A percentile compares a stretch with the other conserved stretches of the same genome.
phyloP scores from a whole-genome alignment of 768 basidiomycete species.

The Leccinum longicurvipes region DNA sequence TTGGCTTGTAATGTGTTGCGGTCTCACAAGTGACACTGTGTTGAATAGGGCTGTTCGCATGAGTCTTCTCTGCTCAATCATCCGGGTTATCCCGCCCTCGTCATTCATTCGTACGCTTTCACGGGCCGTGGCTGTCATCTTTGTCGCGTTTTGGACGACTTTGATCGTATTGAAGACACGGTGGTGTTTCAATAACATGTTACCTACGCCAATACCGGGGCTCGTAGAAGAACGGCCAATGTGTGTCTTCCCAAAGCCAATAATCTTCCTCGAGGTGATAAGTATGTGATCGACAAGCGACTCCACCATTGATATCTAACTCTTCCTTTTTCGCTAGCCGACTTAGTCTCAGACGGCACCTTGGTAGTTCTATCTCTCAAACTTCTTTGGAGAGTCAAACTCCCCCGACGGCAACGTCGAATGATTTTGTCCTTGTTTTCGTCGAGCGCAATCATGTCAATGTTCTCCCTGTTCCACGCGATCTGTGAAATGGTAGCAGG shows the following conservation, averaged over 20 bases:
- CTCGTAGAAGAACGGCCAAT: neutral
- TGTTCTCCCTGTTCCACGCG: neutral
- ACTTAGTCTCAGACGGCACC: neutral
- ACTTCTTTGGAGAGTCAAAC: constrained; percentile 14
- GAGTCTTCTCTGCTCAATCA: neutral
- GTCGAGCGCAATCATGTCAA: constrained; percentile 6
- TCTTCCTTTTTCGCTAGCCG: neutral
- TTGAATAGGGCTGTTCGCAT: neutral
- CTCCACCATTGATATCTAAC: neutral
- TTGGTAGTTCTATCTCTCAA: neutral
- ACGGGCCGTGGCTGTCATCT: neutral
- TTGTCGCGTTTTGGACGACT: constrained; percentile 1
- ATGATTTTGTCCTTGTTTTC: constrained; percentile 19
- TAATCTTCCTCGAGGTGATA: neutral
- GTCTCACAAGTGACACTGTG: neutral
- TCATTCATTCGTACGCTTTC: neutral
- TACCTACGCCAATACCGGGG: neutral
- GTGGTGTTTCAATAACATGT: neutral
- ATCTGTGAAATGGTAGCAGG: neutral
- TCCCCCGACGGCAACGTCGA: constrained; percentile 12
- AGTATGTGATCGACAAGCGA: neutral
- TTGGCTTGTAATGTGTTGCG: neutral
- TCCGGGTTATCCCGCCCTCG: neutral
- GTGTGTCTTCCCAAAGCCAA: neutral
- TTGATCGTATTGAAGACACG: neutral